Percentiles rank a stretch among this genome's conserved stretches.
phyloP scores from a whole-genome alignment of 1,139 yeast species.

The Yamadazyma sp. region DNA sequence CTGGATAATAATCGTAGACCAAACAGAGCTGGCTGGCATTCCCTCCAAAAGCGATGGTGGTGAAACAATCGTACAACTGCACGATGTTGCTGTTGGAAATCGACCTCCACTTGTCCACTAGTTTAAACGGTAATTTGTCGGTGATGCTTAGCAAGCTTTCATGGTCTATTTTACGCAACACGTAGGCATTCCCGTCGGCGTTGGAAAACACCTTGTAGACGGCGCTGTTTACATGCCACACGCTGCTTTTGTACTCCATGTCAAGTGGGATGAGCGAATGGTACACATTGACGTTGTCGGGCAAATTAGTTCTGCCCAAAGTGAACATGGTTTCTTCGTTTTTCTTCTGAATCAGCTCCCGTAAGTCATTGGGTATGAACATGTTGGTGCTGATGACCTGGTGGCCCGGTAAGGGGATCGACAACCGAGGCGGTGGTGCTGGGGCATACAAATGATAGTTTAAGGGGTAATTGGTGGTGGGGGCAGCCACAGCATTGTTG shows the following conservation, averaged over 20 bases:
- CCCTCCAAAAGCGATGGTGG: constrained; percentile 84
- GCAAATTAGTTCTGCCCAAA: constrained; percentile 57
- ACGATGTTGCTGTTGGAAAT: constrained; percentile 60
- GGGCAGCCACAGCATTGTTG: constrained; percentile 11
- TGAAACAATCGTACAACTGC: constrained; percentile 75
- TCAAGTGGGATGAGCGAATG: constrained; percentile 89
- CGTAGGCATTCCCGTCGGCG: constrained; percentile 74
- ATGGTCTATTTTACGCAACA: constrained; percentile 67
- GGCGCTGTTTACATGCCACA: constrained; percentile 62
- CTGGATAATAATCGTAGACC: constrained; percentile 45
- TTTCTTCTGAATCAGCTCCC: constrained; percentile 70
- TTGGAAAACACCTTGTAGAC: constrained; percentile 81
- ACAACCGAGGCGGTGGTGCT: constrained; percentile 72
- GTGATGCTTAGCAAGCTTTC: constrained; percentile 48
- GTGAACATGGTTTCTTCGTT: constrained; percentile 82
- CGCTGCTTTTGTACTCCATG: constrained; percentile 50
- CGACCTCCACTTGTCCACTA: constrained; percentile 46
- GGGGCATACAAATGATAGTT: constrained; percentile 93
- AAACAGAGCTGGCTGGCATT: constrained; percentile 45
- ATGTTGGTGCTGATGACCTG: constrained; percentile 69
- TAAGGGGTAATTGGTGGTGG: constrained; percentile 51
- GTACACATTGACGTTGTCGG: constrained; percentile 76
- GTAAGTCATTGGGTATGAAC: constrained; percentile 69
- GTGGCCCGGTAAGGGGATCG: constrained; percentile 60
- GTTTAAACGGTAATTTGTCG: constrained; percentile 51